Percentiles rank a stretch among this genome's conserved stretches.
phyloP scores from a whole-genome alignment of 2,329 filamentous ascomycete species.

The Xylaria digitata region DNA sequence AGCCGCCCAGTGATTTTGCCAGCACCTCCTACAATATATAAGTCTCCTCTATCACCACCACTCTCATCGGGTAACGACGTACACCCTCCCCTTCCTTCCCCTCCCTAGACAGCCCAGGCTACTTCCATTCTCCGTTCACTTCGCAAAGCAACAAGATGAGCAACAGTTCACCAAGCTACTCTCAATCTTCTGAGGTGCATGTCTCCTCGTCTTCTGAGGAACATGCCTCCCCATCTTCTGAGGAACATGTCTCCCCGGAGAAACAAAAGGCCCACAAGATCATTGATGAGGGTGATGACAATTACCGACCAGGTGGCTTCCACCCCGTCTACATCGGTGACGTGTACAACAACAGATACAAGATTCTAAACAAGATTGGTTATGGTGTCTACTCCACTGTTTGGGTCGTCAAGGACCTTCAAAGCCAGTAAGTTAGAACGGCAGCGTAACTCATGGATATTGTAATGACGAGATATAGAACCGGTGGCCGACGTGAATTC shows the following conservation, averaged over 20 bases:
- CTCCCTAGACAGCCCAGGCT: too few species aligned
- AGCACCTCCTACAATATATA: too few species aligned
- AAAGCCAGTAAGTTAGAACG: neutral
- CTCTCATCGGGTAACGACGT: too few species aligned
- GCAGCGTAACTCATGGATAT: too few species aligned
- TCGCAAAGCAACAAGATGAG: too few species aligned
- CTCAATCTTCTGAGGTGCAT: neutral
- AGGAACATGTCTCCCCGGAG: neutral
- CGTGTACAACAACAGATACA: constrained; percentile 34
- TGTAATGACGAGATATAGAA: neutral
- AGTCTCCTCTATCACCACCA: too few species aligned
- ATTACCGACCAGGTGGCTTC: constrained; percentile 24
- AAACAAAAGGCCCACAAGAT: neutral
- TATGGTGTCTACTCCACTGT: constrained; percentile 36
- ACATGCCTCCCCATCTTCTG: neutral
- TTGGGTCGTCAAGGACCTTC: constrained; percentile 30
- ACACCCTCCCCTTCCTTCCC: too few species aligned
- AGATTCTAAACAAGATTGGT: constrained; percentile 38
- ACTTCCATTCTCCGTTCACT: too few species aligned
- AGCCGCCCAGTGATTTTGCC: too few species aligned
- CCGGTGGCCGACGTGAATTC: constrained; percentile 4
- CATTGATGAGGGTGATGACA: constrained; percentile 15
- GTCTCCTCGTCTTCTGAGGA: neutral
- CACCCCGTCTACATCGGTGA: constrained; percentile 43
- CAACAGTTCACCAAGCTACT: neutral